These are phyloP conservation scores for Sarocladiaceae sp. DNA, from an alignment of 2,329 filamentous ascomycete species.

Conservation along the genomic window DNA sequence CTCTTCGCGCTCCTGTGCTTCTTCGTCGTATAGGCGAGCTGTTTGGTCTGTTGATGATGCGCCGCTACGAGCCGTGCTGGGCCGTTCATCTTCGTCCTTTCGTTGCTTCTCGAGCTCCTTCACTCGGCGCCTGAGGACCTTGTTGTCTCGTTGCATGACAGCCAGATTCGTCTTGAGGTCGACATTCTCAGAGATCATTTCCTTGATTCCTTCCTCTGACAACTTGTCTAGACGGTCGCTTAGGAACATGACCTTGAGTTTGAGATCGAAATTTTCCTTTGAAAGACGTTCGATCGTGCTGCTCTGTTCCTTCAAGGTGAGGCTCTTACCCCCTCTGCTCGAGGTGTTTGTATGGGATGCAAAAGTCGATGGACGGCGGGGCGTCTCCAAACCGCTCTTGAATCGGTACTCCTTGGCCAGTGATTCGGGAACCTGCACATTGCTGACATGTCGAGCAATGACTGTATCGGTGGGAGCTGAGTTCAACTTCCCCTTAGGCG, in stretches of 20 bases:
- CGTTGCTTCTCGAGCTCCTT: slow-evolving; percentile 82
- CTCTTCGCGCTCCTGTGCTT: slow-evolving; percentile 67
- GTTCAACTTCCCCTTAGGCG: slow-evolving; percentile 43
- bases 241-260: slow-evolving; percentile 95
- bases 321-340: slow-evolving; percentile 53
- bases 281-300: slow-evolving; percentile 93
- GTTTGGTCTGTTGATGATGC: slow-evolving; percentile 53
- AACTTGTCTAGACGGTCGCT: slow-evolving; percentile 88
- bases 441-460: slow-evolving; percentile 79
- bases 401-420: slow-evolving; percentile 80
- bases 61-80: slow-evolving; percentile 51
- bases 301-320: slow-evolving; percentile 95
- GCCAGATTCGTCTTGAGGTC: slow-evolving; percentile 87
- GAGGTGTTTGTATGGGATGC: slow-evolving; percentile 35
- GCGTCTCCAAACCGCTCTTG: slow-evolving; percentile 59
- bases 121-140: slow-evolving; percentile 69
- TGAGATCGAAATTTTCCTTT: slow-evolving; percentile 97
- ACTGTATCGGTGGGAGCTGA: slow-evolving; percentile 77
- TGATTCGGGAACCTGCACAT: slow-evolving; percentile 85
- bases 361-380: slow-evolving; percentile 48
- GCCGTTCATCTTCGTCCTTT: slow-evolving; percentile 57
- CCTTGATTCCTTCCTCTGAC: slow-evolving; percentile 92
- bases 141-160: slow-evolving; percentile 85
- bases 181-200: slow-evolving; percentile 97
- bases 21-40: slow-evolving; percentile 50